Conservation (phyloP, 176 grass and related monocot species). For the Areca catechu region DNA sequence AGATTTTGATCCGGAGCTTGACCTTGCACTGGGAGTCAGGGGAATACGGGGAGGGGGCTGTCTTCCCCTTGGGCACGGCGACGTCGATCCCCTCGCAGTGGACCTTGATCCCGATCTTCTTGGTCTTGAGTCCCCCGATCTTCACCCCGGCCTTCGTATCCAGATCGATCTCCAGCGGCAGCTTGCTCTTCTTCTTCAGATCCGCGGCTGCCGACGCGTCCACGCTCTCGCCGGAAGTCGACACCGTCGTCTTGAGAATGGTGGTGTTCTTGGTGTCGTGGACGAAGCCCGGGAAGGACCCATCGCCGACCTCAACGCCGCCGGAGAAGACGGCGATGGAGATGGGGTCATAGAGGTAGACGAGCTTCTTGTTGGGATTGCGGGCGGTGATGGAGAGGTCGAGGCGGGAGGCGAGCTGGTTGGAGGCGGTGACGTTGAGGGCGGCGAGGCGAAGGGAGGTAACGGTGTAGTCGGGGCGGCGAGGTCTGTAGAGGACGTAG, state of each 20-base stretch:
- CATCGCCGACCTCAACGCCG: conserved; percentile 4
- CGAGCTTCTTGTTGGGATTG: conserved; percentile 16
- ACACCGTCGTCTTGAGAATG: too few species aligned
- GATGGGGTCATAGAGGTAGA: conserved; percentile 13
- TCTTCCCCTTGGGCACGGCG: conserved; percentile 10
- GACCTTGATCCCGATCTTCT: conserved; percentile 10
- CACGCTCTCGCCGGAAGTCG: neutral
- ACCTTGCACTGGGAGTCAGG: neutral
- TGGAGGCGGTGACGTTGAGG: conserved; percentile 7
- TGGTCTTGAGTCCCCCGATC: conserved; percentile 2
- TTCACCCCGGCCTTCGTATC: conserved; percentile 5
- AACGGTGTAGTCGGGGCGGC: conserved; percentile 10
- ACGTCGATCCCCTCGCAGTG: conserved; percentile 1
- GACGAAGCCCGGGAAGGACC: conserved; percentile 4
- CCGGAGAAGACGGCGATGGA: conserved; percentile 2
- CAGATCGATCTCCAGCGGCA: conserved; percentile 11
- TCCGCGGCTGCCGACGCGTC: neutral
- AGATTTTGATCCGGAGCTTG: conserved; percentile 11
- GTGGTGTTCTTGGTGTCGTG: neutral
- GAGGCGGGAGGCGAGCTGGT: neutral
- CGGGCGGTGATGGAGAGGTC: conserved; percentile 5
- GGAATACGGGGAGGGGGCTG: neutral
- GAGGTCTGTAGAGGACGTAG: conserved; percentile 7
- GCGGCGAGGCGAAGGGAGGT: neutral
- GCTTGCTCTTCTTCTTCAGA: conserved; percentile 6